phyloP scores from a whole-genome alignment of 208 protist species.

The Acanthamoeba healyi region DNA sequence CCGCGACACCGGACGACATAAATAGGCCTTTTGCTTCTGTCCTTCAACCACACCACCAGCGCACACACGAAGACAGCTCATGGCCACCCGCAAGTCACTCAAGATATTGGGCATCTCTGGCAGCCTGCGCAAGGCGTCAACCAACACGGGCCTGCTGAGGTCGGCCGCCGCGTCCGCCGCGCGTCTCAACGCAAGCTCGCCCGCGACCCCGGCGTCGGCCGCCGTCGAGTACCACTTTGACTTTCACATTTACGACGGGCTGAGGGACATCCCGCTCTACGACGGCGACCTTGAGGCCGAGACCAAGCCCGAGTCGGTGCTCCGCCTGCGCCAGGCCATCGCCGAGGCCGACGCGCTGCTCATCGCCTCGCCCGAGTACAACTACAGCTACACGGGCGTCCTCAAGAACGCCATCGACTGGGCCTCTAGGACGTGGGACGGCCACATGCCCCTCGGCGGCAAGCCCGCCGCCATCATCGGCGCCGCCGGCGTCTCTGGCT shows the following conservation, averaged over 20 bases:
- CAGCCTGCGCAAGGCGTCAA: slow-evolving; percentile 10
- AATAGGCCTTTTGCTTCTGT: background rate
- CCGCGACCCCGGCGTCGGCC: background rate
- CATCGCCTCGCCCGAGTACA: slow-evolving; percentile 50
- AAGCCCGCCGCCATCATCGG: slow-evolving; percentile 16
- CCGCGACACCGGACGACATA: no score
- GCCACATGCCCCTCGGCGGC: slow-evolving; percentile 13
- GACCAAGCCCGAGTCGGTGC: slow-evolving; percentile 15
- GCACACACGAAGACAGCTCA: background rate
- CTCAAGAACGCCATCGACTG: slow-evolving; percentile 67
- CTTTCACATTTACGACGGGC: background rate
- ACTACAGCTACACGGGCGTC: slow-evolving; percentile 53
- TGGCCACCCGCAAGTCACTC: slow-evolving; percentile 18
- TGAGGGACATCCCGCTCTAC: slow-evolving; percentile 37
- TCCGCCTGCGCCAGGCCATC: slow-evolving; percentile 8
- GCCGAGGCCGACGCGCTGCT: slow-evolving; percentile 49
- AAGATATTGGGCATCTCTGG: slow-evolving; percentile 11
- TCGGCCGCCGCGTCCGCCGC: background rate
- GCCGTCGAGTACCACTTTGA: background rate
- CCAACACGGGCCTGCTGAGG: background rate
- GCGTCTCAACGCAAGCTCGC: background rate
- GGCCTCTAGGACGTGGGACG: slow-evolving; percentile 12
- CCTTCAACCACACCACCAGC: no score
- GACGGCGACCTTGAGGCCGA: slow-evolving; percentile 34
- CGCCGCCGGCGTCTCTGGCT: background rate